phyloP scores from a whole-genome alignment of 495 filamentous ascomycete species.

The Penicillium waksmanii region DNA sequence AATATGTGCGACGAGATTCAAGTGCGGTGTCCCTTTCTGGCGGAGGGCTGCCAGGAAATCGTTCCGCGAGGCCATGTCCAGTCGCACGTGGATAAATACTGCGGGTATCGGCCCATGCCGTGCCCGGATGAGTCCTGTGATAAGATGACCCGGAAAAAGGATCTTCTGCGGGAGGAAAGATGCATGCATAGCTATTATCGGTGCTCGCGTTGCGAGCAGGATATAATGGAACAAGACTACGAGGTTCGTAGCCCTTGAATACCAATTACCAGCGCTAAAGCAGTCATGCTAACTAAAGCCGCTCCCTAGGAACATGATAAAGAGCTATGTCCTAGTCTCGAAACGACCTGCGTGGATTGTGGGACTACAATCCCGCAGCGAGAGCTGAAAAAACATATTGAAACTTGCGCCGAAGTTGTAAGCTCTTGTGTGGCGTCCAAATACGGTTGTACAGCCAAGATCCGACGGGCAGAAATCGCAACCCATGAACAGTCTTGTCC shows the following conservation, averaged over 20 bases:
- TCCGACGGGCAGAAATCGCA: conserved; percentile 52
- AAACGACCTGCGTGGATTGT: conserved; percentile 58
- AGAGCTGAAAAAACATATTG: conserved; percentile 53
- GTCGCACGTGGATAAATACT: conserved; percentile 76
- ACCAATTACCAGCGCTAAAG: not conserved
- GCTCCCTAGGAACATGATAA: conserved; percentile 51
- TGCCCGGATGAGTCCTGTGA: conserved; percentile 59
- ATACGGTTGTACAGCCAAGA: conserved; percentile 58
- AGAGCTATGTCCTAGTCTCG: conserved; percentile 52
- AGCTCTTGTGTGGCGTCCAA: conserved; percentile 57
- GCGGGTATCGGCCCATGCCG: conserved; percentile 64
- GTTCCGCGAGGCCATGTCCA: conserved; percentile 69
- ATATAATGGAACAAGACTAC: conserved; percentile 61
- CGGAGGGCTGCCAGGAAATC: conserved; percentile 64
- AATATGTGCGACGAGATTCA: conserved; percentile 75
- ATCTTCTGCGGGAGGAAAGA: conserved; percentile 37
- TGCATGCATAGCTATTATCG: conserved; percentile 60
- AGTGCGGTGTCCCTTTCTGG: conserved; percentile 69
- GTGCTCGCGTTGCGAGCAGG: conserved; percentile 58
- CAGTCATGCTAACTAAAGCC: not conserved
- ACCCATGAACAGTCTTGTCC: conserved; percentile 59
- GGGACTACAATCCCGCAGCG: conserved; percentile 48
- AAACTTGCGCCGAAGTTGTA: conserved; percentile 56
- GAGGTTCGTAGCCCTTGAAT: conserved; percentile 43
- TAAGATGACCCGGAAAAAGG: conserved; percentile 56